A percentile compares a stretch with the other conserved stretches of the same genome.
Conservation (phyloP, 176 grass and related monocot genomes). For the Carex cristatella region DNA sequence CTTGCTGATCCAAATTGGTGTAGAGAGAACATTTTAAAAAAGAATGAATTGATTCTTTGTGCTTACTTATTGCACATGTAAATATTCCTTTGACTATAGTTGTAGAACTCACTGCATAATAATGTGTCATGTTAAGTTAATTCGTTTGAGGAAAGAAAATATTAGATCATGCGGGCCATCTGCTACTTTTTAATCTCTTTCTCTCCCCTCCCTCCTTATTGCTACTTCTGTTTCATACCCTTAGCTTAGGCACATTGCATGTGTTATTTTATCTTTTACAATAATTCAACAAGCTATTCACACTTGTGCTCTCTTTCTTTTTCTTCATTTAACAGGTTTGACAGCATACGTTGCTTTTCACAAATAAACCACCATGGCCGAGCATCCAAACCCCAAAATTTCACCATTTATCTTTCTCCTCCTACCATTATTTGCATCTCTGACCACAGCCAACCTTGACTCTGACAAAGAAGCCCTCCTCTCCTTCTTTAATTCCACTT, state of each 20-base stretch:
- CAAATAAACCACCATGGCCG: slow-evolving; percentile 10
- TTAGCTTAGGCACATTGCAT: slow-evolving; percentile 18
- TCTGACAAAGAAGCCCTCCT: slow-evolving; percentile 88
- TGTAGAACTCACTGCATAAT: neutral
- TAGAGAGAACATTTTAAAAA: slow-evolving; percentile 7
- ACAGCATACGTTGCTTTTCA: neutral
- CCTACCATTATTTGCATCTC: slow-evolving; percentile 32
- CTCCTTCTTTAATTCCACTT: slow-evolving; percentile 55
- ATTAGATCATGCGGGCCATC: slow-evolving; percentile 5
- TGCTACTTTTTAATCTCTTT: neutral
- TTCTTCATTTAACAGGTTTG: slow-evolving; percentile 16
- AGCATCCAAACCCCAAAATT: slow-evolving; percentile 16
- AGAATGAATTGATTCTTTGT: neutral
- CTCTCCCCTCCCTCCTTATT: neutral
- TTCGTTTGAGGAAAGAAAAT: neutral
- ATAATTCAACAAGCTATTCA: slow-evolving; percentile 9
- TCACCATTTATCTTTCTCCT: slow-evolving; percentile 29
- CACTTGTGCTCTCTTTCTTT: slow-evolving; percentile 19
- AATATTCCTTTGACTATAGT: slow-evolving; percentile 1
- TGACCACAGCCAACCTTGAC: slow-evolving; percentile 34
- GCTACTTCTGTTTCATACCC: neutral
- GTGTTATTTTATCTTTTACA: slow-evolving; percentile 16
- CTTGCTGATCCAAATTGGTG: neutral
- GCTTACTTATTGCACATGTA: slow-evolving; percentile 3
- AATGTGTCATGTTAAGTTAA: neutral